These are phyloP conservation scores for Pseudotsuga menziesii DNA, from an alignment of 75 land plant species.

Conservation along the genomic window DNA sequence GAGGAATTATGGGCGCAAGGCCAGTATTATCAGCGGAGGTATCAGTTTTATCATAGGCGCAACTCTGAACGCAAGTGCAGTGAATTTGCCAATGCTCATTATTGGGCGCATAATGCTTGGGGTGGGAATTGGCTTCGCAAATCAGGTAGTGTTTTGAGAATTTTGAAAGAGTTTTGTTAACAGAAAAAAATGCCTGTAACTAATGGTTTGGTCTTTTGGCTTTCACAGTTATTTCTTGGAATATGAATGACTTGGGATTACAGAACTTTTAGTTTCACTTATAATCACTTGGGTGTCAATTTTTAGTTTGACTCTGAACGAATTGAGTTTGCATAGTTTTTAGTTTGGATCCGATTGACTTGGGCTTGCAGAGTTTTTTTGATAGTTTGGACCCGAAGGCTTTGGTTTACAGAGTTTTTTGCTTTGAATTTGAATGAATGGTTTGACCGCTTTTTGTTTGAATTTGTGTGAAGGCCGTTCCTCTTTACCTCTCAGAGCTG, in stretches of 20 bases:
- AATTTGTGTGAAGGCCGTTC: constrained; percentile 57
- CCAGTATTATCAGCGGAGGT: constrained; percentile 62
- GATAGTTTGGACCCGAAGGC: no score
- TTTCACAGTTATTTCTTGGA: constrained; percentile 46
- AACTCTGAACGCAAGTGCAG: constrained; percentile 56
- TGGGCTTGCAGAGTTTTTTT: no score
- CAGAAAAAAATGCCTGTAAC: constrained; percentile 42
- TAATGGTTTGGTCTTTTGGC: constrained; percentile 85
- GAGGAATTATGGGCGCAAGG: constrained; percentile 47
- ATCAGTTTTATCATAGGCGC: constrained; percentile 70
- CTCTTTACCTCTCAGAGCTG: constrained; percentile 79
- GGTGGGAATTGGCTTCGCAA: constrained; percentile 84
- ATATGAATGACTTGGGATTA: no score
- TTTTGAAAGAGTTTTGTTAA: background rate
- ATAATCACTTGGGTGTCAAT: background rate
- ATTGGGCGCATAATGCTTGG: constrained; percentile 85
- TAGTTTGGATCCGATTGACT: no score
- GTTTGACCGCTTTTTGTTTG: constrained; percentile 2
- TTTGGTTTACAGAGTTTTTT: background rate
- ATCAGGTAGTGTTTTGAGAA: constrained; percentile 44
- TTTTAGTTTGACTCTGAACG: no score
- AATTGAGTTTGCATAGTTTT: no score
- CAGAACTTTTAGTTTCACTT: no score
- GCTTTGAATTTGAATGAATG: background rate
- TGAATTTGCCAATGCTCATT: constrained; percentile 66